Evolutionary conservation across 208 protist species (phyloP).

Genomic region (Herpetomonas tarakana): DNA sequence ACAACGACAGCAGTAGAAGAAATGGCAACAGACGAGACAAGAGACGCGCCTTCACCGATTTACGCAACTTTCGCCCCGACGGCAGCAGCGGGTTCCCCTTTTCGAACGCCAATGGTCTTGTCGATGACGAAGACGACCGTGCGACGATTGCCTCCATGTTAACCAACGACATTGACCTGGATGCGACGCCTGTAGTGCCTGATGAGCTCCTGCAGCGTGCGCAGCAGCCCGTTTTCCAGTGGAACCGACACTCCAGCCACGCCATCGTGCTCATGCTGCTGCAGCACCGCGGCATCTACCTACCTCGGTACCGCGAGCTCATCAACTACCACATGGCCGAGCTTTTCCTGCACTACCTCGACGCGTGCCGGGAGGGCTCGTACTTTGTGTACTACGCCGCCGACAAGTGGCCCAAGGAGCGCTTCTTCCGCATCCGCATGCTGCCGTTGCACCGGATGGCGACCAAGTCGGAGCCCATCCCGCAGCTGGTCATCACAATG

Average conservation of each 20-base stretch:
- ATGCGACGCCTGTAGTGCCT: constrained; percentile 63
- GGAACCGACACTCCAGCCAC: constrained; percentile 61
- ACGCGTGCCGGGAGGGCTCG: constrained; percentile 49
- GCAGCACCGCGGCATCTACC: constrained; percentile 55
- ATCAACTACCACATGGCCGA: constrained; percentile 87
- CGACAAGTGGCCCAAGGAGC: constrained; percentile 58
- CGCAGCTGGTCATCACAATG: constrained; percentile 51
- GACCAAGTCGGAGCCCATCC: constrained; percentile 23
- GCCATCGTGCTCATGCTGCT: constrained; percentile 56
- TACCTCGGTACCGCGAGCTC: constrained; percentile 47
- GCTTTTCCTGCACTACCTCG: constrained; percentile 68
- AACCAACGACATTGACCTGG: constrained; percentile 20
- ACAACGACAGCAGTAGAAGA: background rate
- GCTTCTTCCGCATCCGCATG: constrained; percentile 75
- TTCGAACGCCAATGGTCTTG: background rate
- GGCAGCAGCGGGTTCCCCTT: background rate
- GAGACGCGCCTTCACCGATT: background rate
- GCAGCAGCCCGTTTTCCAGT: constrained; percentile 26
- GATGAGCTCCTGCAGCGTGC: constrained; percentile 27
- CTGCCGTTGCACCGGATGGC: constrained; percentile 33
- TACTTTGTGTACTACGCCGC: constrained; percentile 74
- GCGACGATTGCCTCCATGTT: background rate
- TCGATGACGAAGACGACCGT: background rate
- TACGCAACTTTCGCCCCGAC: background rate
- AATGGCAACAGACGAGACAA: background rate